These are phyloP conservation scores for Mycosphaerella arachidis DNA, from an alignment of 2,329 filamentous ascomycete species.

Conservation along the genomic window DNA sequence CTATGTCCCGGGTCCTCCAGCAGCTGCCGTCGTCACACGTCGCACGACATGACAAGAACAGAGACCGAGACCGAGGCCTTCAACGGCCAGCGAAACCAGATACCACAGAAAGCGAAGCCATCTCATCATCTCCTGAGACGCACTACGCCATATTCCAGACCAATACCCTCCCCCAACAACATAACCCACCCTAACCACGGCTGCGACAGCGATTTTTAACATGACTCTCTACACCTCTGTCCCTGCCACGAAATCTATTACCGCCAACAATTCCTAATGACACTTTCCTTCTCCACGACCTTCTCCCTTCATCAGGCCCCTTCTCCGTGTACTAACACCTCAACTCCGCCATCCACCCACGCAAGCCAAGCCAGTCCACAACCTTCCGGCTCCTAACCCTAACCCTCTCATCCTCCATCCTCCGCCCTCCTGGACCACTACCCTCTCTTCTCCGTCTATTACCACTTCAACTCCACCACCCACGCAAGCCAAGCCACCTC, in stretches of 20 bases:
- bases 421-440: not conserved
- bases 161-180: not conserved
- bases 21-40: not conserved
- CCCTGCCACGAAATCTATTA: not conserved
- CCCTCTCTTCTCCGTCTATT: not conserved
- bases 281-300: not conserved
- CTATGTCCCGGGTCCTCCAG: not conserved
- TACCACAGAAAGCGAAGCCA: not conserved
- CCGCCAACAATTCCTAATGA: not conserved
- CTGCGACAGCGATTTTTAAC: not conserved
- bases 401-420: not conserved
- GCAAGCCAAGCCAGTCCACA: not conserved
- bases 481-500: not conserved
- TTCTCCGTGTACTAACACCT: not conserved
- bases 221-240: not conserved
- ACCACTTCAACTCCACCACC: not conserved
- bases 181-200: not conserved
- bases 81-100: too few species aligned
- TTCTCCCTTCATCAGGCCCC: not conserved
- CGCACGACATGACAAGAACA: not conserved
- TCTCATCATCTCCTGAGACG: not conserved
- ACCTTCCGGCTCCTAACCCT: not conserved
- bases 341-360: not conserved
- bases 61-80: too few species aligned
- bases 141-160: not conserved